These are phyloP conservation scores for Zoysia japonica DNA, from an alignment of 176 grass and related monocot genomes.

Conservation along the genomic window DNA sequence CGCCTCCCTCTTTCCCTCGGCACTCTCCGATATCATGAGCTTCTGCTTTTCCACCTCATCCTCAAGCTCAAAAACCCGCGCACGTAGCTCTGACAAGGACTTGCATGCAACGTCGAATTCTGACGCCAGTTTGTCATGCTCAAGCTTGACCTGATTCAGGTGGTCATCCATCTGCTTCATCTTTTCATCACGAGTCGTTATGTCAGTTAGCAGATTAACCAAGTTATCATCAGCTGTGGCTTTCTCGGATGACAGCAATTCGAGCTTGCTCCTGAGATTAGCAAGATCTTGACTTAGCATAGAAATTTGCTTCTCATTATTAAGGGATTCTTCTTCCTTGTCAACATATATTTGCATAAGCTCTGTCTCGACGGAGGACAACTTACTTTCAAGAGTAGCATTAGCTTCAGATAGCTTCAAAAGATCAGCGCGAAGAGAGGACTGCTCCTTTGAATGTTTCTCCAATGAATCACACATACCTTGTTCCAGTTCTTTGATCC, in stretches of 20 bases:
- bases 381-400: constrained; percentile 48
- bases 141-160: constrained; percentile 61
- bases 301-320: constrained; percentile 47
- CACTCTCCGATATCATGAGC: constrained; percentile 59
- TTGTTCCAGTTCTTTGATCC: constrained; percentile 58
- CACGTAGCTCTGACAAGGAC: constrained; percentile 38
- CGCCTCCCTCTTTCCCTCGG: constrained; percentile 85
- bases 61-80: constrained; percentile 58
- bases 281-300: constrained; percentile 56
- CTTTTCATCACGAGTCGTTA: constrained; percentile 50
- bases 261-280: constrained; percentile 44
- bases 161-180: constrained; percentile 55
- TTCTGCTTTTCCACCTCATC: constrained; percentile 67
- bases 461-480: constrained; percentile 54
- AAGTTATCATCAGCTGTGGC: constrained; percentile 45
- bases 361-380: constrained; percentile 46
- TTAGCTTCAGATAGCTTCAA: constrained; percentile 53
- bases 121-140: constrained; percentile 58
- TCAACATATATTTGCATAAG: constrained; percentile 46
- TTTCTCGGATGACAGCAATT: constrained; percentile 56
- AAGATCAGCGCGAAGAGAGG: constrained; percentile 53
- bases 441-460: constrained; percentile 63
- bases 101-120: constrained; percentile 21
- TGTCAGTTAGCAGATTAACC: constrained; percentile 40
- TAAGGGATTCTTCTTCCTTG: constrained; percentile 38